A percentile compares a stretch with the other conserved stretches of the same genome.
Evolutionary conservation across 352 stramenopile genomes (phyloP).

Genomic region (Globisporangium nodosum): DNA sequence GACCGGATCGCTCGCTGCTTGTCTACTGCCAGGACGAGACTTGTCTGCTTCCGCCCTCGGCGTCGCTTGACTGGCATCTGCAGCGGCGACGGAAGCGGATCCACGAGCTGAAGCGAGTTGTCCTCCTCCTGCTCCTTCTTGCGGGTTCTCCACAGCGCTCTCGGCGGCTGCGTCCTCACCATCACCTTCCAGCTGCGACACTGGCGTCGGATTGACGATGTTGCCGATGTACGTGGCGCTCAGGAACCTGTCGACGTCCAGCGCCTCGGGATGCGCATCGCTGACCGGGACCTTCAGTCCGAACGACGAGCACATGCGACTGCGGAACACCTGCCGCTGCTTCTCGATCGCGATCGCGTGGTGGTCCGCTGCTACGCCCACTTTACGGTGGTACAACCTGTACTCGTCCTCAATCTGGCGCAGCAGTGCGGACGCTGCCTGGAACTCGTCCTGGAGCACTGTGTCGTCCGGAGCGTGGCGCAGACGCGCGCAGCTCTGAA

Average conservation of each 20-base stretch:
- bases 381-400: conserved; percentile 54
- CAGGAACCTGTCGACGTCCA: conserved; percentile 48
- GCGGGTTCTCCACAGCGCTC: conserved; percentile 5
- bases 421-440: conserved; percentile 41
- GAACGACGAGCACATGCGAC: conserved; percentile 45
- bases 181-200: background rate
- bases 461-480: conserved; percentile 68
- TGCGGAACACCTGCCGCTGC: conserved; percentile 41
- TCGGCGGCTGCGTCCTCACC: background rate
- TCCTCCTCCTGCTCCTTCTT: background rate
- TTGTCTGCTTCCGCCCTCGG: conserved; percentile 4
- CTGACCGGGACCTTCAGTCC: conserved; percentile 13
- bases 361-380: conserved; percentile 36
- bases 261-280: conserved; percentile 7
- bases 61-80: background rate
- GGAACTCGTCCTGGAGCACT: conserved; percentile 56
- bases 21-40: background rate
- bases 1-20: background rate
- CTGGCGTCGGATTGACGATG: conserved; percentile 13
- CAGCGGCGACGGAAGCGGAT: background rate
- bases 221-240: conserved; percentile 47
- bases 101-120: too few species aligned
- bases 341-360: conserved; percentile 44
- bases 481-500: conserved; percentile 38
- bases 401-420: conserved; percentile 73